phyloP scores from a whole-genome alignment of 345 rosid genomes.

The Aethionema arabicum region DNA sequence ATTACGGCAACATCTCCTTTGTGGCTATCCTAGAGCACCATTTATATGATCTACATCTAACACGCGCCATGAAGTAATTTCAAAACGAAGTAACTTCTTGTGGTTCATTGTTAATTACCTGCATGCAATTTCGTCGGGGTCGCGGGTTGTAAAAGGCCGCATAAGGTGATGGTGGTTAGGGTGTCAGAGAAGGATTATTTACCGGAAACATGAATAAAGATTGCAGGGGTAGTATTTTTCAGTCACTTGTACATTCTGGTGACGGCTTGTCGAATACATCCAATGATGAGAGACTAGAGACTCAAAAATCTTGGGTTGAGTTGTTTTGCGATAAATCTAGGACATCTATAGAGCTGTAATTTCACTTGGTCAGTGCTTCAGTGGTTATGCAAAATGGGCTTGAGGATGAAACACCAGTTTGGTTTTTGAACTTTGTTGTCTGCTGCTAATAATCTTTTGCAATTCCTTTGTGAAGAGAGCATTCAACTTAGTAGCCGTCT shows the following conservation, averaged over 20 bases:
- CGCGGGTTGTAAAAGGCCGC: not conserved
- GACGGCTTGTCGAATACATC: slow-evolving; percentile 1
- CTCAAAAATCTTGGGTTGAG: not conserved
- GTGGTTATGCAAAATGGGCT: not conserved
- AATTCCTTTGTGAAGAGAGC: slow-evolving; percentile 29
- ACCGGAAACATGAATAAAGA: not conserved
- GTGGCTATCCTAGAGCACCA: not conserved
- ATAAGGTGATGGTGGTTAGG: not conserved
- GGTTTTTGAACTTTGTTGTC: slow-evolving; percentile 1
- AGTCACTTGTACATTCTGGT: not conserved
- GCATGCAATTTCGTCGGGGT: not conserved
- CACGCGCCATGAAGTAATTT: not conserved
- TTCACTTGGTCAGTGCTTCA: slow-evolving; percentile 28
- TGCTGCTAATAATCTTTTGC: slow-evolving; percentile 15
- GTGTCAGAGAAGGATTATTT: not conserved
- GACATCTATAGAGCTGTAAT: slow-evolving; percentile 6
- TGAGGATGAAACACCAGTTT: not conserved
- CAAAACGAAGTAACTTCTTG: not conserved
- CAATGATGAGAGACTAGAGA: not conserved
- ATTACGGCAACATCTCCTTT: not conserved
- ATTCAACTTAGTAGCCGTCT: slow-evolving; percentile 35
- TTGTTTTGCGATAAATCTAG: not conserved
- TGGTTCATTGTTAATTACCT: not conserved
- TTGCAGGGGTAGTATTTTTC: no score
- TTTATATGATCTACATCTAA: not conserved